Percentiles rank a stretch among this genome's conserved stretches.
phyloP scores from a whole-genome alignment of 2,329 filamentous ascomycete species.

The Aspergillus hiratsukae region DNA sequence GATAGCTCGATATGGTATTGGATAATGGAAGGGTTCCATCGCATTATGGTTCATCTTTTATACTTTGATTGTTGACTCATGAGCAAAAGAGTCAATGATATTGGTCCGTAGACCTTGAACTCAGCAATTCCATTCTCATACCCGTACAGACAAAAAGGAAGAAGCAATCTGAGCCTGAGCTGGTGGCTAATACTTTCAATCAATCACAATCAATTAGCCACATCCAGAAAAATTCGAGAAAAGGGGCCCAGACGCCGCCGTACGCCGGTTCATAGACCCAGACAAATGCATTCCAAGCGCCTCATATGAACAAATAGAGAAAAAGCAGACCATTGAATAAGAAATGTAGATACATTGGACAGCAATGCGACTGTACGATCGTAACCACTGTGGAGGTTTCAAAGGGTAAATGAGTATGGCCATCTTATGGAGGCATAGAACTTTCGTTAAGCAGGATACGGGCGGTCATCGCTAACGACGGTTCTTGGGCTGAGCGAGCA shows the following conservation, averaged over 20 bases:
- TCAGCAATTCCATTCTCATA: background rate
- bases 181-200: constrained; percentile 1
- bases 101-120: background rate
- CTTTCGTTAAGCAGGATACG: constrained; percentile 2
- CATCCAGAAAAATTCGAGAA: background rate
- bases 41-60: background rate
- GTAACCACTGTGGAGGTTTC: background rate
- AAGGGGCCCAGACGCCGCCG: background rate
- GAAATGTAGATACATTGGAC: constrained; percentile 6
- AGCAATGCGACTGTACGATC: background rate
- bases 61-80: background rate
- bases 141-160: background rate
- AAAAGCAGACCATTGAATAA: background rate
- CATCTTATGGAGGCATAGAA: constrained; percentile 7
- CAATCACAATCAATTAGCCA: background rate
- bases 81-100: background rate
- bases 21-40: too few species aligned
- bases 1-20: too few species aligned
- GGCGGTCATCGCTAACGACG: constrained; percentile 20
- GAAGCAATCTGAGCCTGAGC: background rate
- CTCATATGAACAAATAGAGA: background rate
- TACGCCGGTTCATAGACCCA: background rate
- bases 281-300: background rate
- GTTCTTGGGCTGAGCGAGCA: constrained; percentile 45
- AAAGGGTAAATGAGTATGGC: constrained; percentile 1